phyloP scores from a whole-genome alignment of 805 yeast genomes.

The Lachancea waltii region DNA sequence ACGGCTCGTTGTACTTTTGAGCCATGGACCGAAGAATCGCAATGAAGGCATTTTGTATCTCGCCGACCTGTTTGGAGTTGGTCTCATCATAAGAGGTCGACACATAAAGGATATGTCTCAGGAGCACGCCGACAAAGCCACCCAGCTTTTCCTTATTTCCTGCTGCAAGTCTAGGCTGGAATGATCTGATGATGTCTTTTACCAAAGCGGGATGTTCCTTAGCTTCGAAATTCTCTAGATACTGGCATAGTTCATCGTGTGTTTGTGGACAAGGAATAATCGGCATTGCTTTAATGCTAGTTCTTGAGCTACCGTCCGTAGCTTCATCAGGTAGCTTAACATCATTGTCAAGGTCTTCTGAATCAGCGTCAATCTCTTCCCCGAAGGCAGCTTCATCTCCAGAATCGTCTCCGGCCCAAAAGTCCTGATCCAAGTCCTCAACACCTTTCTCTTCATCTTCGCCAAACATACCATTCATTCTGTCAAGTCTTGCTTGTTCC shows the following conservation, averaged over 20 bases:
- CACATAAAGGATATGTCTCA: constrained; percentile 53
- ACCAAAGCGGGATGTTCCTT: constrained; percentile 43
- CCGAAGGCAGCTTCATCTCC: constrained; percentile 34
- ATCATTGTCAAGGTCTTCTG: constrained; percentile 40
- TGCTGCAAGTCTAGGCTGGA: constrained; percentile 70
- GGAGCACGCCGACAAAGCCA: constrained; percentile 52
- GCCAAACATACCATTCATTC: constrained; percentile 65
- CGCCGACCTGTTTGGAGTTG: constrained; percentile 33
- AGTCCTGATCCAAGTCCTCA: constrained; percentile 64
- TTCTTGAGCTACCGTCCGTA: constrained; percentile 17
- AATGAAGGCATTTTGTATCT: constrained; percentile 39
- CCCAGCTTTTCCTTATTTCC: constrained; percentile 78
- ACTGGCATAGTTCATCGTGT: constrained; percentile 37
- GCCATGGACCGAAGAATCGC: constrained; percentile 50
- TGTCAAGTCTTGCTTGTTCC: constrained; percentile 59
- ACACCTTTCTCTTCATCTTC: constrained; percentile 47
- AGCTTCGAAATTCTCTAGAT: constrained; percentile 33
- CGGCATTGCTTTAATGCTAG: constrained; percentile 12
- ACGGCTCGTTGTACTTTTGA: constrained; percentile 54
- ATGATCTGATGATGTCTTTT: constrained; percentile 48
- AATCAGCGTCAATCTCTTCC: constrained; percentile 24
- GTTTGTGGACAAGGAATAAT: constrained; percentile 44
- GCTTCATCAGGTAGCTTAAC: constrained; percentile 32
- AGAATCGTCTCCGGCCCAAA: constrained; percentile 55
- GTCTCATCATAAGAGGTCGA: constrained; percentile 34